Conservation (phyloP, 2,329 filamentous ascomycete genomes). For the Pseudonectria foliicola region DNA sequence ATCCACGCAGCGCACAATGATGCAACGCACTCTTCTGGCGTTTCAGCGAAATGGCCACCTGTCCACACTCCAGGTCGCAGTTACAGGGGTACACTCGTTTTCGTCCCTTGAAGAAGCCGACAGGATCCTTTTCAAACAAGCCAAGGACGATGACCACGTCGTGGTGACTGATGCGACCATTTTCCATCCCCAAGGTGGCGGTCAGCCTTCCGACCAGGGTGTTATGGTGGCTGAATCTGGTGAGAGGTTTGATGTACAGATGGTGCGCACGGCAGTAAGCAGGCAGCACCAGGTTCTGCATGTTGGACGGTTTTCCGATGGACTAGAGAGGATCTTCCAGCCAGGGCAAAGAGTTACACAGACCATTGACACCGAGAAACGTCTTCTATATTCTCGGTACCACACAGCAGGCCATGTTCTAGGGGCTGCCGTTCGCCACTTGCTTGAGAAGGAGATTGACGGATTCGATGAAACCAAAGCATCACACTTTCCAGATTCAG, state of each 20-base stretch:
- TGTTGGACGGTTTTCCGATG: slow-evolving; percentile 48
- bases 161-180: slow-evolving; percentile 59
- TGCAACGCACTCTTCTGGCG: slow-evolving; percentile 26
- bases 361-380: slow-evolving; percentile 51
- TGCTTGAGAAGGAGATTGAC: slow-evolving; percentile 44
- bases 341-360: slow-evolving; percentile 44
- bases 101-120: slow-evolving; percentile 43
- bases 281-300: slow-evolving; percentile 54
- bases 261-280: slow-evolving; percentile 48
- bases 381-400: slow-evolving; percentile 57
- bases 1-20: too few species aligned
- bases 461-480: slow-evolving; percentile 63
- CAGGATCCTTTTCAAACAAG: slow-evolving; percentile 51
- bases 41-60: slow-evolving; percentile 39
- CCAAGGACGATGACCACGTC: slow-evolving; percentile 43
- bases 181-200: slow-evolving; percentile 69
- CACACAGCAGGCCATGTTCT: slow-evolving; percentile 71
- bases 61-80: slow-evolving; percentile 33
- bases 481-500: slow-evolving; percentile 61
- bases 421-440: slow-evolving; percentile 56
- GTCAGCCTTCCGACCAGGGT: slow-evolving; percentile 64
- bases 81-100: slow-evolving; percentile 43
- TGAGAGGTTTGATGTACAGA: slow-evolving; percentile 41
- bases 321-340: slow-evolving; percentile 26
- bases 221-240: slow-evolving; percentile 35